Evolutionary conservation across 164 flowering plant species (phyloP).

Genomic region (Chloranthus sessilifolius): DNA sequence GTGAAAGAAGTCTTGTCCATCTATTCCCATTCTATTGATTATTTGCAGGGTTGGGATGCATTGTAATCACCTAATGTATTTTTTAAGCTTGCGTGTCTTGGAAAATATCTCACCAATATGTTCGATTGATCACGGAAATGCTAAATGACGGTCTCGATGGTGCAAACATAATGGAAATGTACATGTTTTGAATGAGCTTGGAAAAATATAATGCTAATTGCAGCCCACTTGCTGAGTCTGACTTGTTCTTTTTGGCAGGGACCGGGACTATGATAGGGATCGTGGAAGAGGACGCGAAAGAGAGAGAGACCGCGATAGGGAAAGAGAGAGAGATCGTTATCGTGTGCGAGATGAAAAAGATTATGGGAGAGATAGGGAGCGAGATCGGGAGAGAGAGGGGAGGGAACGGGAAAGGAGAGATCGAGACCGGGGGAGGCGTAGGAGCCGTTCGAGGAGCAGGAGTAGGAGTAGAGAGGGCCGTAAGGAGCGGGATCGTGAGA

Average conservation of each 20-base stretch:
- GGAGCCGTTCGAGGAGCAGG: slow-evolving; percentile 69
- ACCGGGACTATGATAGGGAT: slow-evolving; percentile 35
- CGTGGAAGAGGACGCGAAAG: slow-evolving; percentile 42
- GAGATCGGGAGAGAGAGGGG: slow-evolving; percentile 19
- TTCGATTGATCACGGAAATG: no score
- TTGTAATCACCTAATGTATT: no score
- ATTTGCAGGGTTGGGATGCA: no score
- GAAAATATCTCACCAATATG: no score
- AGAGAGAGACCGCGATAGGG: slow-evolving; percentile 51
- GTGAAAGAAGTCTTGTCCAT: no score
- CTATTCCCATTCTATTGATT: no score
- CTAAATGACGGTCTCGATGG: no score
- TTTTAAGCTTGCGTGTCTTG: no score
- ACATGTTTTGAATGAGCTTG: no score
- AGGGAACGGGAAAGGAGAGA: slow-evolving; percentile 74
- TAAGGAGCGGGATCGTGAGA: slow-evolving; percentile 53
- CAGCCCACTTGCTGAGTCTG: no score
- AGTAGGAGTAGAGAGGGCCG: slow-evolving; percentile 55
- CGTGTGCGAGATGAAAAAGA: slow-evolving; percentile 72
- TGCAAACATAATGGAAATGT: no score
- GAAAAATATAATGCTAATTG: no score
- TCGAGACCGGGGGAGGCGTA: slow-evolving; percentile 69
- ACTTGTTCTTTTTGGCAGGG: slow-evolving; percentile 8
- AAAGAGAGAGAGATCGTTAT: slow-evolving; percentile 52
- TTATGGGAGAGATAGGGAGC: slow-evolving; percentile 57